phyloP scores from a whole-genome alignment of 306 rosid species.

The Rosa persica region DNA sequence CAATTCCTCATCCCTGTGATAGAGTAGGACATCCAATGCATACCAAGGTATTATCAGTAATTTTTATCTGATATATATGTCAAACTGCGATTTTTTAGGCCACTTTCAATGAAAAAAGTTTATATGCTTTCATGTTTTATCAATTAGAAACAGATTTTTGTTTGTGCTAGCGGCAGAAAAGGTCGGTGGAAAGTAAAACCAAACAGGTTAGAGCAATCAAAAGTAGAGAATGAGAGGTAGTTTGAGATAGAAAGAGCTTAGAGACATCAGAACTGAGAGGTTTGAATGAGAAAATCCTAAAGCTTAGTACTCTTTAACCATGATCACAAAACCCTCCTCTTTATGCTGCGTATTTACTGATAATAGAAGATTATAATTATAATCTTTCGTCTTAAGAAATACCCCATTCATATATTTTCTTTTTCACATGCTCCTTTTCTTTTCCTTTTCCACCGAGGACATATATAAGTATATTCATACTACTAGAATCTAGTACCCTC shows the following conservation, averaged over 20 bases:
- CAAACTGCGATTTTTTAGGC: background rate
- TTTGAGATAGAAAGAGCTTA: background rate
- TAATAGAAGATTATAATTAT: background rate
- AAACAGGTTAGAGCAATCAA: background rate
- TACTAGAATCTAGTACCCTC: background rate
- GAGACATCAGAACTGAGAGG: background rate
- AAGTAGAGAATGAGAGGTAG: background rate
- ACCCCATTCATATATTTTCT: background rate
- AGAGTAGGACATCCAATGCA: slow-evolving; percentile 85
- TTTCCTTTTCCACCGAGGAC: background rate
- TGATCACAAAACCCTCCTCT: background rate
- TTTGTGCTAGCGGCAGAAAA: background rate
- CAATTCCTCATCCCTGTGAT: slow-evolving; percentile 59
- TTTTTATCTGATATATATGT: background rate
- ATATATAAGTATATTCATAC: background rate
- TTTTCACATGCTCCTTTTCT: background rate
- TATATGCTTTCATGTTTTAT: background rate
- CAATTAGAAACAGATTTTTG: background rate
- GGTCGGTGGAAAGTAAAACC: background rate
- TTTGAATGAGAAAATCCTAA: background rate
- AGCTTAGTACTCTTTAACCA: background rate
- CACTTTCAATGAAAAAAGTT: background rate
- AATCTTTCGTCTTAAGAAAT: background rate
- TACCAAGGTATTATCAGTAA: slow-evolving; percentile 46
- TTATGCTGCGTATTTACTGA: background rate